Conservation (phyloP, 2,329 filamentous ascomycete species). For the Leptosphaerulina australis region DNA sequence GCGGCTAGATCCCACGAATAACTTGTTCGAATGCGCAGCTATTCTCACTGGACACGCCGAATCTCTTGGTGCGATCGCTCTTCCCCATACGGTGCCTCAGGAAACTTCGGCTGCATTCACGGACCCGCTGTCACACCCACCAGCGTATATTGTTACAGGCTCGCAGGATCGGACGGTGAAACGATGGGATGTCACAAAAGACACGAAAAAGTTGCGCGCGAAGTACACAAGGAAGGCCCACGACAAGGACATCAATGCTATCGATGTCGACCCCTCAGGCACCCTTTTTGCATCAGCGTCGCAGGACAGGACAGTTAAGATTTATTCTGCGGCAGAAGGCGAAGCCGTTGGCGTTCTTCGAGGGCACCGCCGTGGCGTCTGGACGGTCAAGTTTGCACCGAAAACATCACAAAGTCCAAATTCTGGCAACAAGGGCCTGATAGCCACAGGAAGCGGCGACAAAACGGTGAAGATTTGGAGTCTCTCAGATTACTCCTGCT, state of each 20-base stretch:
- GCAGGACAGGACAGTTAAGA: slow-evolving; percentile 95
- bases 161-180: slow-evolving; percentile 97
- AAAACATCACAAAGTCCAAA: slow-evolving; percentile 66
- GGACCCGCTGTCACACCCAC: slow-evolving; percentile 78
- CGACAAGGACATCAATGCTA: slow-evolving; percentile 97
- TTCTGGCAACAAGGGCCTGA: slow-evolving; percentile 75
- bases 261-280: slow-evolving; percentile 76
- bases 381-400: slow-evolving; percentile 91
- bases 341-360: slow-evolving; percentile 89
- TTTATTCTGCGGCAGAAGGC: slow-evolving; percentile 89
- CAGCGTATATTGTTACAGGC: slow-evolving; percentile 84
- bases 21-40: slow-evolving; percentile 79
- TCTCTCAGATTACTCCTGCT: slow-evolving; percentile 86
- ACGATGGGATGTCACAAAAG: slow-evolving; percentile 75
- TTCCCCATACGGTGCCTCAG: slow-evolving; percentile 73
- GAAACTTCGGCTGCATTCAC: slow-evolving; percentile 72
- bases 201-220: slow-evolving; percentile 65
- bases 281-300: slow-evolving; percentile 94
- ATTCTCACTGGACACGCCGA: slow-evolving; percentile 91
- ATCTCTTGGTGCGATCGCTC: slow-evolving; percentile 85
- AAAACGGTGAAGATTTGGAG: slow-evolving; percentile 97
- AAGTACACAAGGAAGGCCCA: slow-evolving; percentile 92
- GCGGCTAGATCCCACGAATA: slow-evolving; percentile 77
- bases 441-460: slow-evolving; percentile 91
- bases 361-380: slow-evolving; percentile 93